Evolutionary conservation across 2,329 filamentous ascomycete genomes (phyloP).

Genomic region (Furcasterigmium furcatum): DNA sequence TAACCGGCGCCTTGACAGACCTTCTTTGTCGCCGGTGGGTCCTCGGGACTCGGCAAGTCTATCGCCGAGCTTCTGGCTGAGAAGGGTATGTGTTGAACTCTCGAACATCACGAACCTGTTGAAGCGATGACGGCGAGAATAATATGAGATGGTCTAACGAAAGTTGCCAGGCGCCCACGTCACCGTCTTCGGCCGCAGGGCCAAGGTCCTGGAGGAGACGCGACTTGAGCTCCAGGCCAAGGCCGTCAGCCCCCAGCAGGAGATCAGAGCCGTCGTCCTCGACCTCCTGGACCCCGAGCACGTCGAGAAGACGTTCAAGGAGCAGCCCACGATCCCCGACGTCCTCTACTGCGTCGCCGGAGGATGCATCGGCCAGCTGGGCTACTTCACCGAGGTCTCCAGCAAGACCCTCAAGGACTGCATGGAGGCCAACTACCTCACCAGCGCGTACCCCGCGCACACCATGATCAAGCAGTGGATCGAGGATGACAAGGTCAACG

Average conservation of each 20-base stretch:
- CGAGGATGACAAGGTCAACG: conserved; percentile 13
- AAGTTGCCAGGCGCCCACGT: not conserved
- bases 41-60: conserved; percentile 18
- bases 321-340: conserved; percentile 17
- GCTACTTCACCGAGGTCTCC: conserved; percentile 18
- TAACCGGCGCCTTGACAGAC: conserved; percentile 13
- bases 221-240: not conserved
- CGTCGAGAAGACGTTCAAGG: conserved; percentile 1
- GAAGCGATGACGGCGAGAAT: too few relatives aligned
- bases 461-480: conserved; percentile 16
- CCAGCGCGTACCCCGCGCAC: conserved; percentile 14
- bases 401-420: conserved; percentile 17
- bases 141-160: too few relatives aligned
- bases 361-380: conserved; percentile 15
- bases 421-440: conserved; percentile 22
- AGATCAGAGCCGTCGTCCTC: not conserved
- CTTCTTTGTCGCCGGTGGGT: conserved; percentile 18
- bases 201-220: not conserved
- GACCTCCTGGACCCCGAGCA: not conserved
- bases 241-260: not conserved
- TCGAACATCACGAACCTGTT: too few relatives aligned
- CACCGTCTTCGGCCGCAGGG: conserved; percentile 1
- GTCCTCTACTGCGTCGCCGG: conserved; percentile 21
- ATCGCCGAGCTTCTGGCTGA: conserved; percentile 13
- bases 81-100: not conserved